A percentile compares a stretch with the other conserved stretches of the same genome.
Conservation (phyloP, 164 flowering plant genomes). For the Annona cherimola region DNA sequence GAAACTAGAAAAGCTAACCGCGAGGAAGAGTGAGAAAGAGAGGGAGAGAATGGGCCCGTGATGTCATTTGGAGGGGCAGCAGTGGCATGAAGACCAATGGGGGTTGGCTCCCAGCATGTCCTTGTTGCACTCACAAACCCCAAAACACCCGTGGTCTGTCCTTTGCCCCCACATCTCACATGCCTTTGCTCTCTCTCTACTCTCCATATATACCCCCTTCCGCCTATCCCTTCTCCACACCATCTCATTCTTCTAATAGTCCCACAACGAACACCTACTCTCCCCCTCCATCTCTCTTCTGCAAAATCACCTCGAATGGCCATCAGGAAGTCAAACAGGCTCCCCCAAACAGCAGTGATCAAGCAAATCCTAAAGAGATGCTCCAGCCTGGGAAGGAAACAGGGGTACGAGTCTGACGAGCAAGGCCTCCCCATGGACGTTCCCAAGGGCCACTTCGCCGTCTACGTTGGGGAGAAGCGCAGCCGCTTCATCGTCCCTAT, state of each 20-base stretch:
- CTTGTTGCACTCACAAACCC: conserved; percentile 32
- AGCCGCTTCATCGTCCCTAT: conserved; percentile 19
- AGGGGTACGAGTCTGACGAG: conserved; percentile 16
- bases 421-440: conserved; percentile 33
- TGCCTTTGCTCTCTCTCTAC: conserved; percentile 13
- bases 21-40: background rate
- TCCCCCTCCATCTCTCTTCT: conserved; percentile 1
- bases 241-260: no score
- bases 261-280: background rate
- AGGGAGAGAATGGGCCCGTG: conserved; percentile 4
- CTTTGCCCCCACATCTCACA: conserved; percentile 48
- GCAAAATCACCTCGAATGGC: background rate
- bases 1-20: background rate
- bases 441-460: conserved; percentile 21
- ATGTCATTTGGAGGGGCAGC: conserved; percentile 44
- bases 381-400: conserved; percentile 17
- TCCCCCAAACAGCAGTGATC: conserved; percentile 12
- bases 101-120: conserved; percentile 35
- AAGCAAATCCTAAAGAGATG: conserved; percentile 22
- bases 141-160: conserved; percentile 50
- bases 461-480: conserved; percentile 18
- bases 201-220: conserved; percentile 34
- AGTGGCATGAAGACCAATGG: conserved; percentile 30
- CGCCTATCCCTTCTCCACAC: conserved; percentile 9
- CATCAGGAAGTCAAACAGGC: conserved; percentile 15